Evolutionary conservation across 2,329 filamentous ascomycete genomes (phyloP).

Genomic region (Acrodontium crateriforme): DNA sequence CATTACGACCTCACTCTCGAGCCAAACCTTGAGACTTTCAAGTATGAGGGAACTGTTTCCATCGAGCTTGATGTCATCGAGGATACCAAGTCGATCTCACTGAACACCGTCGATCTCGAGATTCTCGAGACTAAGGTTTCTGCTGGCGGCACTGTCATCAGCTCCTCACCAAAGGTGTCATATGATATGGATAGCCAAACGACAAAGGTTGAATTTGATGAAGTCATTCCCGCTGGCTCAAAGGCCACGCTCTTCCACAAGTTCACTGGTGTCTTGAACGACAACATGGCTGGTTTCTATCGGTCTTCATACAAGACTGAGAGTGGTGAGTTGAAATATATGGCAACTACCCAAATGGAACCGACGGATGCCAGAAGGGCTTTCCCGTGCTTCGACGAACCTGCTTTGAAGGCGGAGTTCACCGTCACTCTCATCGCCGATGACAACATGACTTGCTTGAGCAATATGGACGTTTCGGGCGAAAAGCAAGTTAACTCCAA

Average conservation of each 20-base stretch:
- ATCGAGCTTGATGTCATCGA: slow-evolving; percentile 82
- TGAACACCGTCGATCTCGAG: slow-evolving; percentile 79
- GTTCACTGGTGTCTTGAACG: slow-evolving; percentile 70
- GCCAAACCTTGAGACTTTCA: slow-evolving; percentile 77
- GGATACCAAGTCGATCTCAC: slow-evolving; percentile 69
- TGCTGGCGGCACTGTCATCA: slow-evolving; percentile 41
- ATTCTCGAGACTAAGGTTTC: slow-evolving; percentile 62
- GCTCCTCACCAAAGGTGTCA: slow-evolving; percentile 52
- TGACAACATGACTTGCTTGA: slow-evolving; percentile 78
- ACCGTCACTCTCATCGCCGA: slow-evolving; percentile 84
- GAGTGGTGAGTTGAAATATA: slow-evolving; percentile 64
- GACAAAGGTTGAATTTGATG: slow-evolving; percentile 65
- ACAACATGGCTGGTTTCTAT: slow-evolving; percentile 97
- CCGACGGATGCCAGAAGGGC: slow-evolving; percentile 84
- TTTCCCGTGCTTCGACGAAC: slow-evolving; percentile 95
- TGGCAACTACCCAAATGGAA: slow-evolving; percentile 94
- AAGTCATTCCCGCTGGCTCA: slow-evolving; percentile 56
- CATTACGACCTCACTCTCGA: slow-evolving; percentile 90
- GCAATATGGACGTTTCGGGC: slow-evolving; percentile 88
- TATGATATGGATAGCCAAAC: slow-evolving; percentile 71
- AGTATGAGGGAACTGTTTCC: slow-evolving; percentile 68
- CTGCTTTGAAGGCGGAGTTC: slow-evolving; percentile 83
- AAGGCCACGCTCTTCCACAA: slow-evolving; percentile 66
- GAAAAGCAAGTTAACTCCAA: slow-evolving; percentile 59
- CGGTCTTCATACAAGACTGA: slow-evolving; percentile 79